phyloP scores from a whole-genome alignment of 2,329 filamentous ascomycete genomes.

The Ceratocystis lukuohia region DNA sequence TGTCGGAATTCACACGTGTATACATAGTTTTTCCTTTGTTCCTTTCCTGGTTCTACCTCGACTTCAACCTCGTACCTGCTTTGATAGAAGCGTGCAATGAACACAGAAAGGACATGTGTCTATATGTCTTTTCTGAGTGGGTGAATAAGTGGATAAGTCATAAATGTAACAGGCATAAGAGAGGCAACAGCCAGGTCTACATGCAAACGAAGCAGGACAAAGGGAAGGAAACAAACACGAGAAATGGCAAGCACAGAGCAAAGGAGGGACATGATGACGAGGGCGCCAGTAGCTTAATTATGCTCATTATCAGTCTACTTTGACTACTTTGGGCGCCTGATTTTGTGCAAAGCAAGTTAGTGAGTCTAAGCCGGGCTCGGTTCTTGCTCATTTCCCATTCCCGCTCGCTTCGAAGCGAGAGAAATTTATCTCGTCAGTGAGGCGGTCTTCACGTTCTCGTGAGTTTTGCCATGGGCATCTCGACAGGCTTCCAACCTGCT shows the following conservation, averaged over 20 bases:
- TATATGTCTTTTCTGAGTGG: neutral
- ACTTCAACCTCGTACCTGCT: slow-evolving; percentile 3
- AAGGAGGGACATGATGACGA: neutral
- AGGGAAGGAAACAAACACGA: neutral
- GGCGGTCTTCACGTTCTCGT: too few species aligned
- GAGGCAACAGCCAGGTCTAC: neutral
- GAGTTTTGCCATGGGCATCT: too few species aligned
- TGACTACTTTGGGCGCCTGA: neutral
- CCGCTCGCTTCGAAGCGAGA: slow-evolving; percentile 1
- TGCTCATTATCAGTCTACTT: neutral
- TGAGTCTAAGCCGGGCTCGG: neutral
- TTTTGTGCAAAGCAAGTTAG: neutral
- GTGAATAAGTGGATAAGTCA: neutral
- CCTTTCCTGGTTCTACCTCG: neutral
- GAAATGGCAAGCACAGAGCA: neutral
- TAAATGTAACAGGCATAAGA: neutral
- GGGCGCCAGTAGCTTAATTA: neutral
- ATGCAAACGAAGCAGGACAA: neutral
- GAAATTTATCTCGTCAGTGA: too few species aligned
- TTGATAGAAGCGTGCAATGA: neutral
- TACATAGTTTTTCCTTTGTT: neutral
- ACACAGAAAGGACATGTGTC: neutral
- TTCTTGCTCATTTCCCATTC: slow-evolving; percentile 8
- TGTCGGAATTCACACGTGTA: neutral
- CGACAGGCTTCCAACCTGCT: too few species aligned